phyloP scores from a whole-genome alignment of 352 stramenopile species.

The Pythium sukuiense region DNA sequence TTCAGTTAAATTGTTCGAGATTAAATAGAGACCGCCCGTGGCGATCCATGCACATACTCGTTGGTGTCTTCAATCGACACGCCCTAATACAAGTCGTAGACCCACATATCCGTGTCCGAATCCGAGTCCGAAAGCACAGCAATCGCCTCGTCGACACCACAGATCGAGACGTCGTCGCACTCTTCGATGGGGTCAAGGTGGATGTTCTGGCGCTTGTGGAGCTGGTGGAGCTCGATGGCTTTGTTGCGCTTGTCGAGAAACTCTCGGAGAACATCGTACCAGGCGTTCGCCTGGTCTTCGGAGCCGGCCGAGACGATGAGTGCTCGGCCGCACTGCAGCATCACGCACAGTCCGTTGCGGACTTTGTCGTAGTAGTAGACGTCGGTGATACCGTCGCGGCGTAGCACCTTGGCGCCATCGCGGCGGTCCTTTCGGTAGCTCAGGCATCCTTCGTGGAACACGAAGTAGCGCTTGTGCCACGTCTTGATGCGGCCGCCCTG shows the following conservation, averaged over 20 bases:
- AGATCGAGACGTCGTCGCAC: conserved; percentile 12
- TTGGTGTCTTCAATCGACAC: conserved; percentile 16
- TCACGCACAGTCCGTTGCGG: conserved; percentile 52
- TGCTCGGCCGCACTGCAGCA: conserved; percentile 44
- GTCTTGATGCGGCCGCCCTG: conserved; percentile 69
- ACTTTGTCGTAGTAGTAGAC: conserved; percentile 50
- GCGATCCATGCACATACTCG: background rate
- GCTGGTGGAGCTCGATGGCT: conserved; percentile 17
- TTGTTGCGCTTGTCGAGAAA: conserved; percentile 34
- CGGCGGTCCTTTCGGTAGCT: conserved; percentile 64
- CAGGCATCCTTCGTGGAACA: conserved; percentile 65
- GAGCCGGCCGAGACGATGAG: conserved; percentile 49
- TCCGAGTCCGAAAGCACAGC: conserved; percentile 22
- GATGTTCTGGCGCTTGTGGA: conserved; percentile 15
- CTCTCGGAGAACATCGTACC: conserved; percentile 63
- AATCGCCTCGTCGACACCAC: conserved; percentile 5
- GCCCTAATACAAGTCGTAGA: conserved; percentile 20
- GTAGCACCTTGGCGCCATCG: conserved; percentile 47
- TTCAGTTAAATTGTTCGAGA: background rate
- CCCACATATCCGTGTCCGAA: conserved; percentile 25
- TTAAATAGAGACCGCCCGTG: conserved; percentile 10
- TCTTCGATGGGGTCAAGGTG: conserved; percentile 22
- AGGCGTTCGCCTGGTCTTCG: conserved; percentile 56
- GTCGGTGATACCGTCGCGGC: conserved; percentile 48
- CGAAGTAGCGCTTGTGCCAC: conserved; percentile 79